Conservation (phyloP, 495 filamentous ascomycete genomes). For the Penicillium odoratum region DNA sequence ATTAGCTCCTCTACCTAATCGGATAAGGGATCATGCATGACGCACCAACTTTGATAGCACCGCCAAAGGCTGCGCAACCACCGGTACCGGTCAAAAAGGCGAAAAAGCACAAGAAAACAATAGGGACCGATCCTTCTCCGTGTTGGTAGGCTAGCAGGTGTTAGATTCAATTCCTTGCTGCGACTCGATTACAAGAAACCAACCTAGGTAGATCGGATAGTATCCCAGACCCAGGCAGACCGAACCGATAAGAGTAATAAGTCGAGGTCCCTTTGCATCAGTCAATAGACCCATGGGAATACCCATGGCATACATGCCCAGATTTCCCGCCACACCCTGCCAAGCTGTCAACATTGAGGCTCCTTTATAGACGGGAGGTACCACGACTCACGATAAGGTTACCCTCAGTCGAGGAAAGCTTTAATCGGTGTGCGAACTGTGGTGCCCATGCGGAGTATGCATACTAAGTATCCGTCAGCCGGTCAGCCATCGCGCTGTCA, state of each 20-base stretch:
- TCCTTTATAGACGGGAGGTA: background rate
- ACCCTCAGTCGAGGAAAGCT: slow-evolving; percentile 83
- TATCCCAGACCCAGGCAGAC: slow-evolving; percentile 74
- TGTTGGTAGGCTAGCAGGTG: slow-evolving; percentile 43
- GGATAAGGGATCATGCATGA: background rate
- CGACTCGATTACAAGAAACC: slow-evolving; percentile 8
- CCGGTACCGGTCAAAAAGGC: slow-evolving; percentile 83
- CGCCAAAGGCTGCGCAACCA: slow-evolving; percentile 82
- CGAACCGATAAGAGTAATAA: slow-evolving; percentile 72
- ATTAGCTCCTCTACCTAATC: background rate
- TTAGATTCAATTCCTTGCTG: slow-evolving; percentile 5
- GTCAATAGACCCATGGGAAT: slow-evolving; percentile 88
- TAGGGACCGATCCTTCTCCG: slow-evolving; percentile 58
- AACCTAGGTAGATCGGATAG: slow-evolving; percentile 71
- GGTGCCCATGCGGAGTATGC: slow-evolving; percentile 98
- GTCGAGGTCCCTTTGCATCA: slow-evolving; percentile 77
- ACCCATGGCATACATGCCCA: slow-evolving; percentile 92
- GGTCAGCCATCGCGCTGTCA: slow-evolving; percentile 10
- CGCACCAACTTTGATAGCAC: slow-evolving; percentile 74
- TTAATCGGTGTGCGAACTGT: slow-evolving; percentile 82
- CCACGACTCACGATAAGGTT: slow-evolving; percentile 74
- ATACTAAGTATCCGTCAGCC: slow-evolving; percentile 59
- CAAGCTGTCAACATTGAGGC: slow-evolving; percentile 20
- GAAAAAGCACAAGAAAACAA: slow-evolving; percentile 75
- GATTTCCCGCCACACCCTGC: slow-evolving; percentile 82